phyloP scores from a whole-genome alignment of 345 rosid genomes.

The Gossypium bickii region DNA sequence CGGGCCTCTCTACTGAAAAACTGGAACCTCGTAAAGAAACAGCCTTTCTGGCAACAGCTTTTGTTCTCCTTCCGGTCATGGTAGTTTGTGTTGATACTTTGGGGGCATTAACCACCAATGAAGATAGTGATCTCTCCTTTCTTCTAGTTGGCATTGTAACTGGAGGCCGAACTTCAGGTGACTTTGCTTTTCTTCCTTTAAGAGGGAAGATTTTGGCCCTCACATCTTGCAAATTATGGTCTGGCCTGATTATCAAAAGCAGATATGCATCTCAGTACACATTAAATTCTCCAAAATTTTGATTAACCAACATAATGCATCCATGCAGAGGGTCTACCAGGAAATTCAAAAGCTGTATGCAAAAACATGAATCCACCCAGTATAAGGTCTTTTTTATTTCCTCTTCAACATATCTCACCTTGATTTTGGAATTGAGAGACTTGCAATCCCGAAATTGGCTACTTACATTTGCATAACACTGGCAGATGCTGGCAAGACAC shows the following conservation, averaged over 20 bases:
- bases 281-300: constrained; percentile 1
- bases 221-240: constrained; percentile 5
- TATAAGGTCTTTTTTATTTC: background rate
- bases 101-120: background rate
- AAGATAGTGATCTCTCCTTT: constrained; percentile 1
- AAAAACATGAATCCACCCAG: background rate
- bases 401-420: background rate
- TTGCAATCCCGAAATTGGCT: background rate
- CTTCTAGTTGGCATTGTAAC: background rate
- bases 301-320: constrained; percentile 3
- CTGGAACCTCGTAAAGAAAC: background rate
- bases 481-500: background rate
- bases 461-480: background rate
- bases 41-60: background rate
- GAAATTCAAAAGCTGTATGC: background rate
- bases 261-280: background rate
- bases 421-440: background rate
- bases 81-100: background rate
- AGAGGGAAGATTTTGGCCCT: constrained; percentile 1
- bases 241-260: constrained; percentile 3
- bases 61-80: background rate
- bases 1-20: background rate
- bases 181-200: background rate
- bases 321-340: background rate
- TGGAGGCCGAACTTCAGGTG: background rate